phyloP scores from a whole-genome alignment of 2,329 filamentous ascomycete species.

The Colletotrichum sp. region DNA sequence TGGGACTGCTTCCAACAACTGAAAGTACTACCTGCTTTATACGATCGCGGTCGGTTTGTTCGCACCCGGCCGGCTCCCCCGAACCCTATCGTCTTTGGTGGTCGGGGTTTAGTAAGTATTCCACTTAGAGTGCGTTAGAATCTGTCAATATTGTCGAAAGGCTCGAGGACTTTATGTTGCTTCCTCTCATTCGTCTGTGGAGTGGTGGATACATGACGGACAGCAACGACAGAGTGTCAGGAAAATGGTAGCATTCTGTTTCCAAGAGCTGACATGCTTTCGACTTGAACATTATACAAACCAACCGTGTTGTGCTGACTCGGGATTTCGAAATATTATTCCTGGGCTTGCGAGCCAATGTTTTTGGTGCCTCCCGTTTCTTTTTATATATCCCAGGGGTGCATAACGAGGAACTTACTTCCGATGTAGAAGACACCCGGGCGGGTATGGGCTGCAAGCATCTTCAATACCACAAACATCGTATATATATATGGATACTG shows the following conservation, averaged over 20 bases:
- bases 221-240: neutral
- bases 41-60: fast-evolving
- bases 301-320: too few species aligned
- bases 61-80: too few species aligned
- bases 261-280: neutral
- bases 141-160: too few species aligned
- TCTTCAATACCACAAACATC: neutral
- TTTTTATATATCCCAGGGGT: too few species aligned
- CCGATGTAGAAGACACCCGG: neutral
- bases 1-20: too few species aligned
- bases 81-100: too few species aligned
- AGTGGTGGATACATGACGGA: fast-evolving
- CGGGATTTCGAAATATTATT: too few species aligned
- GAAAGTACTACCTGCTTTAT: too few species aligned
- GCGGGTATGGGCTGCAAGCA: neutral
- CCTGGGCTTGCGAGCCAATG: too few species aligned
- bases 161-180: fast-evolving
- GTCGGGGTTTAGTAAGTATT: neutral
- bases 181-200: neutral
- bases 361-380: too few species aligned
- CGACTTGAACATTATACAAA: neutral
- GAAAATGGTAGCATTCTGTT: fast-evolving
- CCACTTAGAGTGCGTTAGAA: neutral
- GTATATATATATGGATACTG: neutral
- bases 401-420: neutral